Percentiles rank a stretch among this genome's conserved stretches.
Evolutionary conservation across 2,329 filamentous ascomycete genomes (phyloP).

Genomic region (Exophiala sp.): DNA sequence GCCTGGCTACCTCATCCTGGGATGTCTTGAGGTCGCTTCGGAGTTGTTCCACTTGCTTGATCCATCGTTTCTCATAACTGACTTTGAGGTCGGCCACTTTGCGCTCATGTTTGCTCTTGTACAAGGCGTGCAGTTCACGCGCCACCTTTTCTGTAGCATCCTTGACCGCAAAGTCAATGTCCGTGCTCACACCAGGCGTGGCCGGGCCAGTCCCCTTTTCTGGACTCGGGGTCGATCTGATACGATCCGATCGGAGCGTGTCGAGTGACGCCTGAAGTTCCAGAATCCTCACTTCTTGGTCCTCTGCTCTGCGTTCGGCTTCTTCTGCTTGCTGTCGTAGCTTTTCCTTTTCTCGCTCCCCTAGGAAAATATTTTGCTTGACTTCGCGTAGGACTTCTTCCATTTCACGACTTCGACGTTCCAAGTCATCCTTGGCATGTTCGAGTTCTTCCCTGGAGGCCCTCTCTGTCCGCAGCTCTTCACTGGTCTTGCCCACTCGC

Average conservation of each 20-base stretch:
- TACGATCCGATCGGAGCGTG: constrained; percentile 36
- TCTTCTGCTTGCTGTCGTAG: constrained; percentile 70
- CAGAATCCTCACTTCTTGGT: constrained; percentile 42
- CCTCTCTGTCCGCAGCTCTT: constrained; percentile 73
- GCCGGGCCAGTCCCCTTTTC: constrained; percentile 27
- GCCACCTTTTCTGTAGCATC: constrained; percentile 83
- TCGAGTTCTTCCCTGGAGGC: constrained; percentile 63
- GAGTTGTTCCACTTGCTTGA: constrained; percentile 77
- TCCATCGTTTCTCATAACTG: constrained; percentile 76
- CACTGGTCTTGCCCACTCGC: constrained; percentile 77
- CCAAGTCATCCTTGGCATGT: constrained; percentile 74
- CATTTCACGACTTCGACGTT: constrained; percentile 78
- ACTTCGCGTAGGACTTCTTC: constrained; percentile 73
- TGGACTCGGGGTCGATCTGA: constrained; percentile 33
- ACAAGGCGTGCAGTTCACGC: constrained; percentile 84
- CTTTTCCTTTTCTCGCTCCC: constrained; percentile 74
- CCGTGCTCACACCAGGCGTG: constrained; percentile 33
- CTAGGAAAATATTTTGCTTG: constrained; percentile 70
- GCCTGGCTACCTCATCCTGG: constrained; percentile 65
- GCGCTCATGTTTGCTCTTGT: constrained; percentile 95
- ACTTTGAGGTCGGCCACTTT: constrained; percentile 86
- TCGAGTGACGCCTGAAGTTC: constrained; percentile 44
- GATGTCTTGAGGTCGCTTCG: constrained; percentile 66
- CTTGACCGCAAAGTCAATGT: constrained; percentile 64
- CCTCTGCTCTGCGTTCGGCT: constrained; percentile 55